Evolutionary conservation across 2,329 filamentous ascomycete species (phyloP).

Genomic region (Phialophora macrospora): DNA sequence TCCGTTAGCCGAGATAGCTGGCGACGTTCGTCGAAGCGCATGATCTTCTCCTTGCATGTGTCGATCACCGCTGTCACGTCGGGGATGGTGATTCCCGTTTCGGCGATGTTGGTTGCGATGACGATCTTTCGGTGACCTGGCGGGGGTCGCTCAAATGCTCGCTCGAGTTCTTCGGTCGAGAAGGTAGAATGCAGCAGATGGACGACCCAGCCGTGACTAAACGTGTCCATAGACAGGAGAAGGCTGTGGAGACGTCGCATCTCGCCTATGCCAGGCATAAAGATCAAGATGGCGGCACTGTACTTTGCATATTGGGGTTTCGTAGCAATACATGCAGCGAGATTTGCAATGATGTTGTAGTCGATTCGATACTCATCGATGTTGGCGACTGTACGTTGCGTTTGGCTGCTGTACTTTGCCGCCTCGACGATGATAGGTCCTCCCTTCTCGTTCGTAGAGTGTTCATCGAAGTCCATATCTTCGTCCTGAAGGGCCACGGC

Average conservation of each 20-base stretch:
- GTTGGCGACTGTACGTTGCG: slow-evolving; percentile 72
- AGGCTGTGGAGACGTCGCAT: slow-evolving; percentile 88
- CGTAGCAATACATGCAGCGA: slow-evolving; percentile 76
- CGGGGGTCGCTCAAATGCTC: slow-evolving; percentile 85
- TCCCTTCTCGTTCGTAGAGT: slow-evolving; percentile 46
- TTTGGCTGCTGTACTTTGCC: slow-evolving; percentile 72
- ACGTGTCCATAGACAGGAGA: slow-evolving; percentile 75
- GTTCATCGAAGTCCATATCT: slow-evolving; percentile 53
- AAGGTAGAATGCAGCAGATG: slow-evolving; percentile 94
- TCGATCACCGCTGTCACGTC: slow-evolving; percentile 97
- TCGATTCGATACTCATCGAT: slow-evolving; percentile 93
- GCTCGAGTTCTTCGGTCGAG: slow-evolving; percentile 93
- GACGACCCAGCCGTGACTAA: slow-evolving; percentile 78
- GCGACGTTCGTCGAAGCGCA: slow-evolving; percentile 83
- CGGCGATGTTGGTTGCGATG: slow-evolving; percentile 95
- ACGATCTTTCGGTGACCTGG: slow-evolving; percentile 87
- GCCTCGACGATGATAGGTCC: slow-evolving; percentile 22
- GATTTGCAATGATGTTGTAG: slow-evolving; percentile 79
- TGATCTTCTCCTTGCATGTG: slow-evolving; percentile 82
- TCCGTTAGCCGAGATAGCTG: slow-evolving; percentile 91
- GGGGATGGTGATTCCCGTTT: slow-evolving; percentile 97
- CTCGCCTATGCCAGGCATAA: slow-evolving; percentile 91
- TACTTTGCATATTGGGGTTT: slow-evolving; percentile 69
- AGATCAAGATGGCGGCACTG: slow-evolving; percentile 91
- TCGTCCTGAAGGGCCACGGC: slow-evolving; percentile 41